Base-by-base conservation (phyloP, 1,284 basidiomycete genomes). In the Cystobasidium pallidum region DNA sequence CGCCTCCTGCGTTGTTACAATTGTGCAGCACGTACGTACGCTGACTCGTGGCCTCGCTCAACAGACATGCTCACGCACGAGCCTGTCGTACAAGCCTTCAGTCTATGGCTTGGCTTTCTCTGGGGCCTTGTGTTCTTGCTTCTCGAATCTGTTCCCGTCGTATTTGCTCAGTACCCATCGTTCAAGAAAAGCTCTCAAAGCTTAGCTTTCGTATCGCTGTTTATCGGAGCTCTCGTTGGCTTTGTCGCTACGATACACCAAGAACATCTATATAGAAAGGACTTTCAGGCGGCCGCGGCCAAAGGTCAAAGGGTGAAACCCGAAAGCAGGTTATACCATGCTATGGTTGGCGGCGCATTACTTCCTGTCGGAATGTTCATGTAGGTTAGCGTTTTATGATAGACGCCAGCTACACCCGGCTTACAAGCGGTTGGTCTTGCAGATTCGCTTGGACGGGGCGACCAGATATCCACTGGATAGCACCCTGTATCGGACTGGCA, bases 171-270 rank as follows among this genome's bases (percentile, higher is more conserved):
- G 21, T 68, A 79, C 43, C 24, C 45, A 3, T 51, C 62, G 11
- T 79, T 67, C 55, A 76, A 75, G 13, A 73, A 75, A 3, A 77
- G 75, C 2, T 67, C 75, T 36, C 72, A 58, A 49, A 45, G 62
- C 32, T 45, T 73, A 32, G 73, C 68, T 26, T 74, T 75, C 73
- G 21, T 65, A 2, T 58, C 54, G 13, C 39, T 61, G 4, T 58
- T 61, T 36, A 32, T 74, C 2, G 79, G 78, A 1, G 72, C 72
- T 45, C 19, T 54, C 10, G n/a, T 71, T n/a, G 67, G 54, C 3
- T 62, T 52, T n/a, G 4, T 58, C 6, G 59, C 30, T 4, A 71
- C 55, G n/a, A 32, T 51, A 32, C 52, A 70, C 32, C 72, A 73
- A 58, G 72, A 73, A 24, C 55, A 59, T 30, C 66, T 62, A 1